Conservation (phyloP, 805 yeast species). For the Metschnikowia matae region DNA sequence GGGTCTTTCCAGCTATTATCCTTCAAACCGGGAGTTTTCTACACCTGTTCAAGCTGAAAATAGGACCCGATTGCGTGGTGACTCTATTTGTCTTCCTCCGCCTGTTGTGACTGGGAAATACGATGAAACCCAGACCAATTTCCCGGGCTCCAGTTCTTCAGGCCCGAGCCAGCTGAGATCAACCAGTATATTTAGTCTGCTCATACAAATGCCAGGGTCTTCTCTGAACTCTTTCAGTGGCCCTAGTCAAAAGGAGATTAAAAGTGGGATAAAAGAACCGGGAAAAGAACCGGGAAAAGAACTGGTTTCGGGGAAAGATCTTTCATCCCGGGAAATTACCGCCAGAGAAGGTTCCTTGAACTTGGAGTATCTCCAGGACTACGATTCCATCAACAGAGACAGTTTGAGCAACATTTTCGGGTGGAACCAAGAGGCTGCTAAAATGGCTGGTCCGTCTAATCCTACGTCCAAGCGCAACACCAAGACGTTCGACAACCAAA, state of each 20-base stretch:
- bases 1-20: conserved; percentile 18
- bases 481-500: conserved; percentile 10
- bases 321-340: too few species aligned
- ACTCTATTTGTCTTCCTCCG: conserved; percentile 37
- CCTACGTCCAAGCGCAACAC: conserved; percentile 9
- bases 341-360: not conserved
- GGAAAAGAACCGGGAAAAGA: too few species aligned
- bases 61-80: conserved; percentile 31
- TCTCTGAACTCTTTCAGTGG: conserved; percentile 31
- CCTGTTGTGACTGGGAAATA: conserved; percentile 19
- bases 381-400: conserved; percentile 28
- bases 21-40: conserved; percentile 17
- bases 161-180: conserved; percentile 22
- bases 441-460: conserved; percentile 3
- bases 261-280: conserved; percentile 1
- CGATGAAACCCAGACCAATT: conserved; percentile 4
- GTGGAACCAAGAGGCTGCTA: conserved; percentile 22
- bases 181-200: conserved; percentile 36
- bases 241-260: conserved; percentile 10
- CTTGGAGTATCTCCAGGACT: conserved; percentile 31
- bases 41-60: conserved; percentile 6
- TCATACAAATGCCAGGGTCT: conserved; percentile 38
- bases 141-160: conserved; percentile 2
- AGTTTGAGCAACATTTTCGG: conserved; percentile 25
- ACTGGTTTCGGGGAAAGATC: too few species aligned